Percentiles rank a stretch among this genome's conserved stretches.
phyloP scores from a whole-genome alignment of 306 rosid genomes.

The Neltuma alba region DNA sequence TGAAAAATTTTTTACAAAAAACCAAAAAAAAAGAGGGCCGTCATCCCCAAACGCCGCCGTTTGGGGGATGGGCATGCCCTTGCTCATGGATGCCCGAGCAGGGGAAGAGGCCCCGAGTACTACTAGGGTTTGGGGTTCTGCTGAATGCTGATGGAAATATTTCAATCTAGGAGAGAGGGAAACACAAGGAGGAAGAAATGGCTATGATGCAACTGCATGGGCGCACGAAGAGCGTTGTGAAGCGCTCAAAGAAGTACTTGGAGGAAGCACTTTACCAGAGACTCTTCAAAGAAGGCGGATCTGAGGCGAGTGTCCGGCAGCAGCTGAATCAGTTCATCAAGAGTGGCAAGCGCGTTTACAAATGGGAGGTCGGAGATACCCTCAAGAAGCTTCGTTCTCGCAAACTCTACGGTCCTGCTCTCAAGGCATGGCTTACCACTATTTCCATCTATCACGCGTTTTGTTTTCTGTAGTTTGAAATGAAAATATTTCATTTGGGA shows the following conservation, averaged over 20 bases:
- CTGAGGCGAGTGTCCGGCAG: constrained; percentile 60
- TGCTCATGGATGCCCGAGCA: too few relatives aligned
- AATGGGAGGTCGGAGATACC: constrained; percentile 88
- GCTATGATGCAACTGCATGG: constrained; percentile 60
- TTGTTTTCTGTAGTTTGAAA: not conserved
- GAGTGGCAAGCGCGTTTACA: constrained; percentile 74
- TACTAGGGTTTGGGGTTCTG: not conserved
- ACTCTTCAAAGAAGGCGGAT: constrained; percentile 78
- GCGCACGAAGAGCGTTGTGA: constrained; percentile 65
- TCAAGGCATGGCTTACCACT: constrained; percentile 51
- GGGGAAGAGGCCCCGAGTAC: too few relatives aligned
- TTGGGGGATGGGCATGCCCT: too few relatives aligned
- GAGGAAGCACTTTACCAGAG: constrained; percentile 76
- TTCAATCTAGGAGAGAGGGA: not conserved
- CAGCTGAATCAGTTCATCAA: constrained; percentile 73
- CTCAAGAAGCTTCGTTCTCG: constrained; percentile 84
- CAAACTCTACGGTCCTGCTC: constrained; percentile 75
- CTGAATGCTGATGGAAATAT: not conserved
- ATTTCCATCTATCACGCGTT: not conserved
- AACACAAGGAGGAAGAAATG: constrained; percentile 40
- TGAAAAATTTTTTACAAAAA: too few relatives aligned
- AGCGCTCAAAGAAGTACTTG: constrained; percentile 69
- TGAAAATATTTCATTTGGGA: not conserved
- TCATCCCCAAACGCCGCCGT: too few relatives aligned
- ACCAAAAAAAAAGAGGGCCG: too few relatives aligned